Evolutionary conservation across 2,329 filamentous ascomycete species (phyloP).

Genomic region (Fusarium caatingaense): DNA sequence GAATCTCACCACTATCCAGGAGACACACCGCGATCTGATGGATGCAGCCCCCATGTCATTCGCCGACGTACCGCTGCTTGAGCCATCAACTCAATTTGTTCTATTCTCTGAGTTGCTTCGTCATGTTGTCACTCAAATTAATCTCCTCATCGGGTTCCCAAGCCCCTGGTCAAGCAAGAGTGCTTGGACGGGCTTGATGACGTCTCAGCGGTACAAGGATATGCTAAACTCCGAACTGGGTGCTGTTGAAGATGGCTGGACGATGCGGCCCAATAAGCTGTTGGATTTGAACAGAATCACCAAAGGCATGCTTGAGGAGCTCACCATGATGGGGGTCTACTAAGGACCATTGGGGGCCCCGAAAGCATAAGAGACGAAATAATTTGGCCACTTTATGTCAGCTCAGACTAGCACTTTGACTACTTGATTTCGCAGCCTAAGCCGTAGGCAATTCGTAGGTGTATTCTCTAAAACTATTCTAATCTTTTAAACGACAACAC

Average conservation of each 20-base stretch:
- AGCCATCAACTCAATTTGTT: constrained; percentile 44
- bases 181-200: constrained; percentile 44
- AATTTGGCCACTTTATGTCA: not conserved
- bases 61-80: constrained; percentile 41
- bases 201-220: constrained; percentile 31
- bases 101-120: constrained; percentile 46
- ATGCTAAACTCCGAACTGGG: constrained; percentile 47
- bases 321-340: constrained; percentile 41
- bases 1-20: constrained; percentile 30
- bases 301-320: constrained; percentile 39
- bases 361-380: not conserved
- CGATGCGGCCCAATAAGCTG: constrained; percentile 35
- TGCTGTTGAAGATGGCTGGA: constrained; percentile 39
- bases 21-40: constrained; percentile 24
- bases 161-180: constrained; percentile 37
- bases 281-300: constrained; percentile 34
- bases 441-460: not conserved
- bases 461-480: constrained; percentile 40
- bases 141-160: constrained; percentile 45
- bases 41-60: constrained; percentile 39
- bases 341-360: not conserved
- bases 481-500: constrained; percentile 8
- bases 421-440: not conserved
- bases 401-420: not conserved
- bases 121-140: constrained; percentile 44